Base-by-base conservation (phyloP, 208 protist genomes). In the Trypanosoma cruzi region DNA sequence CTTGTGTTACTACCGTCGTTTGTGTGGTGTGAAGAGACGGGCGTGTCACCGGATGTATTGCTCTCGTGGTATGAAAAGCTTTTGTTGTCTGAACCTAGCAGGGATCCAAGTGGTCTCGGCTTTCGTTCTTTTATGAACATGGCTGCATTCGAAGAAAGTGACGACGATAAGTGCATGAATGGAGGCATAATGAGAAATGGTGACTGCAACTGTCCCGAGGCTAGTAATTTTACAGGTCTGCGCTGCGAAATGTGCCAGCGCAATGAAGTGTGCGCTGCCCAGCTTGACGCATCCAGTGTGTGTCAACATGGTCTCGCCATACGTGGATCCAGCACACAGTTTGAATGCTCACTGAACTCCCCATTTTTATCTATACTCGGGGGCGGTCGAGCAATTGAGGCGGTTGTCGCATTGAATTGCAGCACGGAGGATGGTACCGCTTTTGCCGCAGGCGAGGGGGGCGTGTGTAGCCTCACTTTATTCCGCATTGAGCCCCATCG, bases 211-310 rank as follows among this genome's bases (percentile, higher is more conserved):
- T 96, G 91, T 46, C 75, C 86, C 57, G 72, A 85, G 34, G 10
- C 4, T 4, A 40, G 54, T 2, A 57, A 76, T 28, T 96, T 81
- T 67, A 56, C 37, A 4, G 91, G 91, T 16, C 31, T 94, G 31
- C 82, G 68, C 63, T 96, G 91, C 59, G 84, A 94, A 48, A 40
- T 91, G 31, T 96, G 91, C 63, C 70, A 83, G 53, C 67, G 56
- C 22, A 61, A 90, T 59, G 61, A 13, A 32, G 80, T 83, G 26
- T 96, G 91, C 70, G 20, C 24, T 31, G 31, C 7, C 20, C 63
- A 76, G 49, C 69, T 60, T 42, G 85, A 78, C 24, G 26, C 28
- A 0, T n/a, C 64, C 4, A 63, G 56, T 0, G 54, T 58, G 31
- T 96, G 91, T 79, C 49, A 93, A 68, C 64, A 37, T 1, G 52